These are phyloP conservation scores for Crithidia brevicula DNA, from an alignment of 208 protist species.

Conservation along the genomic window DNA sequence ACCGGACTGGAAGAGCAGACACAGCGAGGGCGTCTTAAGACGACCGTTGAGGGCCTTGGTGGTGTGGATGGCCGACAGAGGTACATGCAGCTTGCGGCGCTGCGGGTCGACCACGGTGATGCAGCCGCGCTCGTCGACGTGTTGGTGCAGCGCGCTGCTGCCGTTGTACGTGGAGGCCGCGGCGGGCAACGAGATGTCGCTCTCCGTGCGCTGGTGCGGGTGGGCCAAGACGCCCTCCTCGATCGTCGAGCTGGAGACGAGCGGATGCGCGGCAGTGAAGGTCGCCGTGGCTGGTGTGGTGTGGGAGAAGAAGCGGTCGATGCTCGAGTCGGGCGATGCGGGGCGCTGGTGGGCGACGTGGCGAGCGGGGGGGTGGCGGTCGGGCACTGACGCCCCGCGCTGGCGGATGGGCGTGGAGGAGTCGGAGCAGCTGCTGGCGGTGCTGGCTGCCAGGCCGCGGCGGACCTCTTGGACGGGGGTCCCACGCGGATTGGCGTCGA, in stretches of 20 bases:
- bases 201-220: constrained; percentile 16
- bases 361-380: neutral
- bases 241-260: constrained; percentile 1
- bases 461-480: constrained; percentile 18
- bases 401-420: constrained; percentile 7
- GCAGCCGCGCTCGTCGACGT: constrained; percentile 35
- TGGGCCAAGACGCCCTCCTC: constrained; percentile 12
- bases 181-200: constrained; percentile 24
- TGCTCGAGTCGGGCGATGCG: constrained; percentile 24
- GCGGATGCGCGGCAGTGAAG: neutral
- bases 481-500: constrained; percentile 15
- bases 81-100: constrained; percentile 71
- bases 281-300: neutral
- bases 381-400: constrained; percentile 3
- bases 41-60: constrained; percentile 67
- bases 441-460: constrained; percentile 7
- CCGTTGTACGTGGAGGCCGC: constrained; percentile 31
- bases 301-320: constrained; percentile 23
- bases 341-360: constrained; percentile 9
- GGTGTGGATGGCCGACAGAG: constrained; percentile 49
- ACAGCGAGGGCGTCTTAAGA: constrained; percentile 69
- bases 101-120: constrained; percentile 77
- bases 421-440: constrained; percentile 26
- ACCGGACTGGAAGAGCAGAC: constrained; percentile 69
- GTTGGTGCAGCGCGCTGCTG: constrained; percentile 21